Base-by-base conservation (phyloP, 306 rosid genomes). In the Abrus pulchellus region DNA sequence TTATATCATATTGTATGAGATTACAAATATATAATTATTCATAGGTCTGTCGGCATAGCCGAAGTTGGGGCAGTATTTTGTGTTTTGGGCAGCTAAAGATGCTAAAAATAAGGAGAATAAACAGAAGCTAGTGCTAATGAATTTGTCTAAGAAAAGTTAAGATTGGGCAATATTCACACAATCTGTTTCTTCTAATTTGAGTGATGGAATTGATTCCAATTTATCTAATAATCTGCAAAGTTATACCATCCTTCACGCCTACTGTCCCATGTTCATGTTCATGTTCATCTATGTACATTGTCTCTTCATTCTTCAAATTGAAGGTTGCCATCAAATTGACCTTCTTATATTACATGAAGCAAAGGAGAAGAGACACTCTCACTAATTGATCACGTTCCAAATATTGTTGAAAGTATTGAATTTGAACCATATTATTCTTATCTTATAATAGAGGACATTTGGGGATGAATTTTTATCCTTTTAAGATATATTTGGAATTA, bases 161-260 rank as follows among this genome's bases (percentile, higher is more conserved):
- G 79, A 77, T 64, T 44, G 54, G 74, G 47, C 50, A 72, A 71
- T 53, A 83, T 83, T 71, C 86, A 76, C 47, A 33, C 13, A 64
- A 5, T 2, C 29, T 70, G 38, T 47, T 44, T 33, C 77, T 65
- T 77, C 79, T 82, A 53, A 61, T 32, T 61, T 77, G 75, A 28
- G 78, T 63, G 62, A 78, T 72, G 60, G 86, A 72, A 83, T 83
- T 27, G 71, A 83, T 83, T 83, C 86, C 48, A 77, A 36, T 83
- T 64, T 83, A 83, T 78, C 54, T 70, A 33, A 47, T 44, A 54
- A 63, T 54, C 30, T 61, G 54, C 33, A 72, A 83, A 27, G 33
- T 14, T 74, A 32, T 20, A 13, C 63, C 9, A 44, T 34, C 68
- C 7, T 8, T 27, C 7, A 3, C 2, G 45, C 13, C 67, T 9